phyloP scores from a whole-genome alignment of 148 eudicot species.

The Tetragonia tetragonoides region DNA sequence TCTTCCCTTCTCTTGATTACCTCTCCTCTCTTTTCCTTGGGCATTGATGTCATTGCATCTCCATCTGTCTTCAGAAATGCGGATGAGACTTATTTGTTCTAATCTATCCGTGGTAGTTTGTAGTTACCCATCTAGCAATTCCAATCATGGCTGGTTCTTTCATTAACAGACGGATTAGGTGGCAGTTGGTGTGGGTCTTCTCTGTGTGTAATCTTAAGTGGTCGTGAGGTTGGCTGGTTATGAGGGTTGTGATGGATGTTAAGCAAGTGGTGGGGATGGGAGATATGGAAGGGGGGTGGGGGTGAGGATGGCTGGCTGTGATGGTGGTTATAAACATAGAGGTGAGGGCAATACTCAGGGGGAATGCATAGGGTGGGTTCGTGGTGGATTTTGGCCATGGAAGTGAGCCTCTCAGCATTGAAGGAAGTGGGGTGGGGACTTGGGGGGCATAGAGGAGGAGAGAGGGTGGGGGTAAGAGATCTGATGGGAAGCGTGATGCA shows the following conservation, averaged over 20 bases:
- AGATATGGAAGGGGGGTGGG: not conserved
- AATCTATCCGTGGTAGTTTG: not conserved
- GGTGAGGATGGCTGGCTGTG: not conserved
- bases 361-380: no score
- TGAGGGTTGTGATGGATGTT: not conserved
- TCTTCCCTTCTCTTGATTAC: no score
- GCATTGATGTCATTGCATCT: not conserved
- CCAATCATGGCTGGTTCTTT: not conserved
- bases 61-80: not conserved
- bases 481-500: no score
- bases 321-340: not conserved
- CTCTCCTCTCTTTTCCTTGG: not conserved
- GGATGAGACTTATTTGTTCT: not conserved
- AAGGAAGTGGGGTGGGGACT: no score
- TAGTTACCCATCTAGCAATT: not conserved
- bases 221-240: not conserved
- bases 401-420: no score
- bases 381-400: no score
- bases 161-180: not conserved
- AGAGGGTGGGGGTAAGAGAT: no score
- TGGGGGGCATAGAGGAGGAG: no score
- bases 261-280: not conserved
- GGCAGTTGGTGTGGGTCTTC: not conserved
- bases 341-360: not conserved
- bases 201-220: not conserved